Evolutionary conservation across 2,329 filamentous ascomycete genomes (phyloP).

Genomic region (Fusarium buharicum): DNA sequence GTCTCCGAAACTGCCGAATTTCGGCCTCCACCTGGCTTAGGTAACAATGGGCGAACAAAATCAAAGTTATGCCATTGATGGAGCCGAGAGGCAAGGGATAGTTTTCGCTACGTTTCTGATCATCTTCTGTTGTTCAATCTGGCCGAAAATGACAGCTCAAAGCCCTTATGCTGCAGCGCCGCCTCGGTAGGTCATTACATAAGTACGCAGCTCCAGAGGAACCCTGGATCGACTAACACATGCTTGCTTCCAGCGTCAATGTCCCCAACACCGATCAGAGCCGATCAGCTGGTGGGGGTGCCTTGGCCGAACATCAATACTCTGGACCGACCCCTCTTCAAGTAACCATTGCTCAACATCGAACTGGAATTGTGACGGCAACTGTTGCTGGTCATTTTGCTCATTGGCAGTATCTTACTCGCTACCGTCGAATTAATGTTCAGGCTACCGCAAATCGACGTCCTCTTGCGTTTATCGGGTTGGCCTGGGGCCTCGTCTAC

Average conservation of each 20-base stretch:
- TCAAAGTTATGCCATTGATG: slow-evolving; percentile 19
- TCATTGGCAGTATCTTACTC: slow-evolving; percentile 43
- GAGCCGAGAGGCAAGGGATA: slow-evolving; percentile 16
- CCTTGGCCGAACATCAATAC: slow-evolving; percentile 42
- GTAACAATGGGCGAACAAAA: slow-evolving; percentile 25
- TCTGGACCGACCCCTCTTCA: slow-evolving; percentile 46
- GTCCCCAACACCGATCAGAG: slow-evolving; percentile 39
- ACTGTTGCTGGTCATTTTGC: slow-evolving; percentile 43
- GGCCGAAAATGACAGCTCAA: slow-evolving; percentile 22
- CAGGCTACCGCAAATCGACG: slow-evolving; percentile 31
- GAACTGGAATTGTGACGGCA: slow-evolving; percentile 39
- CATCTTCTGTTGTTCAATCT: not conserved
- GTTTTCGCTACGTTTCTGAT: slow-evolving; percentile 4
- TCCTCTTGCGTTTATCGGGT: slow-evolving; percentile 36
- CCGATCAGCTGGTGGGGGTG: slow-evolving; percentile 41
- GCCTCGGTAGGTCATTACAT: slow-evolving; percentile 25
- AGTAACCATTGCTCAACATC: slow-evolving; percentile 36
- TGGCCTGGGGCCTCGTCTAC: slow-evolving; percentile 42
- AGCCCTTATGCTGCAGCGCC: slow-evolving; percentile 16
- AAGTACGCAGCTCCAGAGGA: slow-evolving; percentile 10
- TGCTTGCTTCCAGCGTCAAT: slow-evolving; percentile 35
- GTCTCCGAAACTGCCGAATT: slow-evolving; percentile 23
- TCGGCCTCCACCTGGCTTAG: slow-evolving; percentile 29
- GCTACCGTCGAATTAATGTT: slow-evolving; percentile 34
- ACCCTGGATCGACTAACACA: slow-evolving; percentile 32